Conservation (phyloP, 495 filamentous ascomycete genomes). For the Pseudomonodictys pantanalensis region DNA sequence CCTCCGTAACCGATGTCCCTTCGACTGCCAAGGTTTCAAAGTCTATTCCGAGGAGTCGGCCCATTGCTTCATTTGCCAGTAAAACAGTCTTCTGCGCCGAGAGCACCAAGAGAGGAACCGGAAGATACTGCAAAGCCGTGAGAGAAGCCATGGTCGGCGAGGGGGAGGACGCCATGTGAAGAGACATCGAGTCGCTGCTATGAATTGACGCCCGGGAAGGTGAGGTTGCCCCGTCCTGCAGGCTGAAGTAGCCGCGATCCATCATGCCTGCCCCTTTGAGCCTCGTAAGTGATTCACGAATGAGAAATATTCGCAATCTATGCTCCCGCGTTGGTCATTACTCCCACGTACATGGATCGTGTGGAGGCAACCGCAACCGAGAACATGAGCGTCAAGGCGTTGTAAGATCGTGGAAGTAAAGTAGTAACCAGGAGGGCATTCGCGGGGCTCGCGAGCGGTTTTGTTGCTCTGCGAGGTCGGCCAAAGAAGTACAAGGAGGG, state of each 20-base stretch:
- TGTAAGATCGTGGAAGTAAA: too few species aligned
- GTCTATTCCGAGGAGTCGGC: slow-evolving; percentile 55
- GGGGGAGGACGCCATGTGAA: background rate
- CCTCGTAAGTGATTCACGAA: background rate
- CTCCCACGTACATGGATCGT: background rate
- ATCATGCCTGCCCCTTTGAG: background rate
- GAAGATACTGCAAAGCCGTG: slow-evolving; percentile 64
- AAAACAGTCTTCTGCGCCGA: slow-evolving; percentile 61
- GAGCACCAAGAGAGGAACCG: slow-evolving; percentile 63
- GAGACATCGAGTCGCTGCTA: slow-evolving; percentile 15
- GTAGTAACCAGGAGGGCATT: too few species aligned
- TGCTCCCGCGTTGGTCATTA: background rate
- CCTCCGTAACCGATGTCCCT: slow-evolving; percentile 41
- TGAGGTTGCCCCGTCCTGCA: background rate
- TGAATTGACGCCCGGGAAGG: slow-evolving; percentile 6
- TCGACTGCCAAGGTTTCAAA: slow-evolving; percentile 32
- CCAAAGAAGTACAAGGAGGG: too few species aligned
- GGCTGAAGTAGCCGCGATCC: slow-evolving; percentile 14
- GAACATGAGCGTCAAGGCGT: too few species aligned
- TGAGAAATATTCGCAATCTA: too few species aligned
- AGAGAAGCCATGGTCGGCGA: slow-evolving; percentile 45
- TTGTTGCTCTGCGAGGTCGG: too few species aligned
- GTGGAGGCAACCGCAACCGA: too few species aligned
- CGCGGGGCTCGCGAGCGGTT: too few species aligned
- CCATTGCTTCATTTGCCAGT: slow-evolving; percentile 70